These are phyloP conservation scores for Geranium brycei DNA, from an alignment of 345 rosid species.

Conservation along the genomic window DNA sequence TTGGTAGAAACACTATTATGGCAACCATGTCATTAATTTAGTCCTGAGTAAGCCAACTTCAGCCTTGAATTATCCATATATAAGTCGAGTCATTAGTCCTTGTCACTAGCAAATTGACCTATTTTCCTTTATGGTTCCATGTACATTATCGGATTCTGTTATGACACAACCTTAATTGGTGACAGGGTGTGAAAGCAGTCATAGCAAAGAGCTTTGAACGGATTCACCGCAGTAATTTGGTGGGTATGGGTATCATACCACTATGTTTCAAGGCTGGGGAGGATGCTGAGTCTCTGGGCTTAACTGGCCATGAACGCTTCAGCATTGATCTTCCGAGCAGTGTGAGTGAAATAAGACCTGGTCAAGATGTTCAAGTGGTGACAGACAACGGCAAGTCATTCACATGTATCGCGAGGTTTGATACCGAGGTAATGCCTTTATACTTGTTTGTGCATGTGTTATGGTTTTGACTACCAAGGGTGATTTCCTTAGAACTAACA, in stretches of 20 bases:
- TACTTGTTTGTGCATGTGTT: background rate
- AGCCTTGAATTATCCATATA: too few species aligned
- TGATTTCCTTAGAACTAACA: too few species aligned
- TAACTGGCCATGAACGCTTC: slow-evolving; percentile 73
- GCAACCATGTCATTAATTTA: too few species aligned
- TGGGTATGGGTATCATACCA: slow-evolving; percentile 82
- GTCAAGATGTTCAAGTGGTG: slow-evolving; percentile 62
- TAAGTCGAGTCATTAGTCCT: too few species aligned
- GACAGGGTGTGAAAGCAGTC: slow-evolving; percentile 85
- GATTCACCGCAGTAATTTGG: slow-evolving; percentile 79
- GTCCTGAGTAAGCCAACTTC: too few species aligned
- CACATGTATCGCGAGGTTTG: slow-evolving; percentile 54
- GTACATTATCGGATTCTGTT: background rate
- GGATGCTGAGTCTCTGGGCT: slow-evolving; percentile 65
- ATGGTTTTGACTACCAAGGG: too few species aligned
- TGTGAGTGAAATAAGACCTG: slow-evolving; percentile 60
- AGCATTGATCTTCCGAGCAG: slow-evolving; percentile 53
- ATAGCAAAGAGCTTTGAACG: slow-evolving; percentile 83
- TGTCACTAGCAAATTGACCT: too few species aligned
- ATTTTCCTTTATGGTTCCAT: background rate
- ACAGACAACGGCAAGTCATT: slow-evolving; percentile 65
- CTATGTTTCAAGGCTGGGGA: slow-evolving; percentile 74
- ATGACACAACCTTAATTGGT: slow-evolving; percentile 2
- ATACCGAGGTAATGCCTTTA: slow-evolving; percentile 53
- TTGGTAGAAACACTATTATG: too few species aligned